phyloP scores from a whole-genome alignment of 768 basidiomycete species.

The Amanita muscaria region DNA sequence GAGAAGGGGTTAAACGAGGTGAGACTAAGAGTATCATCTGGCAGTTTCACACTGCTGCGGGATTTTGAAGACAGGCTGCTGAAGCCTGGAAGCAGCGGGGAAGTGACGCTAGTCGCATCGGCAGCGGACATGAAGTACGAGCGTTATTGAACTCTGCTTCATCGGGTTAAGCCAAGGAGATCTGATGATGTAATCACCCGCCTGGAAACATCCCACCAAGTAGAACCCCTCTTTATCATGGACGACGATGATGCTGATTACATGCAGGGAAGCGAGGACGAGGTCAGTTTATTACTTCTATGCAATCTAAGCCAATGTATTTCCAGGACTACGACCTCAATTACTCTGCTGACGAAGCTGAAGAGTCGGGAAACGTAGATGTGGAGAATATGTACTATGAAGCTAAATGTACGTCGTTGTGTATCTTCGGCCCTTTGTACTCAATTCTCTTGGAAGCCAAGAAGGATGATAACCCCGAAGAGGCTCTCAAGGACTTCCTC shows the following conservation, averaged over 20 bases:
- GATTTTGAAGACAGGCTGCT: slow-evolving; percentile 46
- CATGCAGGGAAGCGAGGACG: slow-evolving; percentile 84
- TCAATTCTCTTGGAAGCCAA: slow-evolving; percentile 47
- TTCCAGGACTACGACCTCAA: slow-evolving; percentile 89
- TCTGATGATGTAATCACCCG: slow-evolving; percentile 19
- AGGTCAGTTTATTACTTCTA: slow-evolving; percentile 36
- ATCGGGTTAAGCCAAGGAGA: slow-evolving; percentile 12
- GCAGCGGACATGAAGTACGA: slow-evolving; percentile 12
- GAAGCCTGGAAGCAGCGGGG: slow-evolving; percentile 26
- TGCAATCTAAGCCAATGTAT: slow-evolving; percentile 9
- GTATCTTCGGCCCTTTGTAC: slow-evolving; percentile 6
- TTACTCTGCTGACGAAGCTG: slow-evolving; percentile 87
- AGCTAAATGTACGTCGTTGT: slow-evolving; percentile 70
- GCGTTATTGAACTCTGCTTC: neutral
- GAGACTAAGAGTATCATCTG: slow-evolving; percentile 57
- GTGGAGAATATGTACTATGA: slow-evolving; percentile 98
- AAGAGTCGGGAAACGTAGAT: slow-evolving; percentile 75
- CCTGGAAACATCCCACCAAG: slow-evolving; percentile 1
- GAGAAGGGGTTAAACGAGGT: slow-evolving; percentile 89
- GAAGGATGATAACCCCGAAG: slow-evolving; percentile 92
- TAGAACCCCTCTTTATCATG: slow-evolving; percentile 50
- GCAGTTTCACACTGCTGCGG: slow-evolving; percentile 50
- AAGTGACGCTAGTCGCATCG: slow-evolving; percentile 17
- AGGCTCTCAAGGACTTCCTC: slow-evolving; percentile 82
- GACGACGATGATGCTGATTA: slow-evolving; percentile 94